These are phyloP conservation scores for Chaetoceros tenuissimus DNA, from an alignment of 108 stramenopile species.

Conservation along the genomic window DNA sequence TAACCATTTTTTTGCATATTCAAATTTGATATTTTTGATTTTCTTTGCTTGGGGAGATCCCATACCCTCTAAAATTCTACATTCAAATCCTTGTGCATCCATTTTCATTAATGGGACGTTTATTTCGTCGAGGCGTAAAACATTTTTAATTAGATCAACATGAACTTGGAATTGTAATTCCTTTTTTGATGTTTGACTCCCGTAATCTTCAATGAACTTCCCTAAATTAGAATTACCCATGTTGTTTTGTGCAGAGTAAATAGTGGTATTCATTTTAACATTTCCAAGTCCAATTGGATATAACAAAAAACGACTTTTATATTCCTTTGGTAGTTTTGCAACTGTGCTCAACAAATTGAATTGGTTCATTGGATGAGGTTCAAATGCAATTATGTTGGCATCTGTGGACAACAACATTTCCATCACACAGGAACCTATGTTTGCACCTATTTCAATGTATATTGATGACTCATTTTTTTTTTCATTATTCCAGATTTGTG, in stretches of 20 bases:
- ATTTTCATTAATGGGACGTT: slow-evolving; percentile 16
- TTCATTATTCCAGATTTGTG: too few species aligned
- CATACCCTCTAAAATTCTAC: slow-evolving; percentile 17
- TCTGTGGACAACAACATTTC: too few species aligned
- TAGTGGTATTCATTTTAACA: neutral
- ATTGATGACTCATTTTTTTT: too few species aligned
- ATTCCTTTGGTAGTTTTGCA: neutral
- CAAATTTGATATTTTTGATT: too few species aligned
- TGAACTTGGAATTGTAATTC: neutral
- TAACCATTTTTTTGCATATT: too few species aligned
- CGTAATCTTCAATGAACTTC: neutral
- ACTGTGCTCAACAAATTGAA: neutral
- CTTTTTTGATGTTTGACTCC: neutral
- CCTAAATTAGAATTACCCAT: slow-evolving; percentile 1
- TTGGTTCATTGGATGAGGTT: too few species aligned
- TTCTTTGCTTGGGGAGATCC: too few species aligned
- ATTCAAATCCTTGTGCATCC: slow-evolving; percentile 26
- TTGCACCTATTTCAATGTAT: too few species aligned
- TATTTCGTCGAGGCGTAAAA: slow-evolving; percentile 4
- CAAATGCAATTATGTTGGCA: too few species aligned
- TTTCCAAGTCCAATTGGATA: neutral
- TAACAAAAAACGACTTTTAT: neutral
- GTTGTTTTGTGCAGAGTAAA: neutral
- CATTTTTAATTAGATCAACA: slow-evolving; percentile 15
- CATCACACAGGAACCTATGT: too few species aligned